Evolutionary conservation across 2,329 filamentous ascomycete genomes (phyloP), one percentile per base, ranked within the genome.

Genomic region (Aspergillus sp.): DNA sequence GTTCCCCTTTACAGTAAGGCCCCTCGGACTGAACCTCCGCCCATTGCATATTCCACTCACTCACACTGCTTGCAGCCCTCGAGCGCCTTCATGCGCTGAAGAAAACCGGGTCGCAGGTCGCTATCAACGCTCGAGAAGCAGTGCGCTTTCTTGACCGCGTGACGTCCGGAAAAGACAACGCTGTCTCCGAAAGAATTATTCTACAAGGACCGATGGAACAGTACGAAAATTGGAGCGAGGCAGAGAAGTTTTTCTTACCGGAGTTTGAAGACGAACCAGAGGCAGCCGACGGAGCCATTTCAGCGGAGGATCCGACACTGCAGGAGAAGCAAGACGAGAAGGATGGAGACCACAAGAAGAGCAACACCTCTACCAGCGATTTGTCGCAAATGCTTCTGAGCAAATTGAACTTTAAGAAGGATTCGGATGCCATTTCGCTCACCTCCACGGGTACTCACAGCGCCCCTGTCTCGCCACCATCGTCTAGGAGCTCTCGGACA

Each of bases 131-230:
- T 45, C 77, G 79, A 51, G 79, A 81, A 68, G 77, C 79, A 11
- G 76, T 82, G 59, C 79, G 79, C 56, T 81, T 80, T 63, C 79
- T 82, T 64, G 80, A 82, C 58, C 76, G 78, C 54, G 75, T 78
- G 40, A 79, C 79, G 39, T 78, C 78, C 51, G 77, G 79, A 46
- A 77, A 79, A 62, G 76, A 77, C 57, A 74, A 73, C 50, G 71
- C 76, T 19, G 61, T 74, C 9, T 67, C 77, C 59, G 74, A 79
- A 44, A 73, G 77, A 11, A 71, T 82, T 24, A 66, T 73, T 37
- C 71, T 82, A 9, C 79, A 82, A 66, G 79, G 76, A 3, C 78
- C 79, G n/a, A 77, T 75, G 67, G 79, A 82, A 61, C 75, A 79
- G 59, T 82, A 78, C 56, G 71, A 76, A 30, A 75, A 66, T 44